A percentile compares a stretch with the other conserved stretches of the same genome.
These are phyloP conservation scores for Buddleja alternifolia DNA, from an alignment of 257 asterid genomes.

Conservation along the genomic window DNA sequence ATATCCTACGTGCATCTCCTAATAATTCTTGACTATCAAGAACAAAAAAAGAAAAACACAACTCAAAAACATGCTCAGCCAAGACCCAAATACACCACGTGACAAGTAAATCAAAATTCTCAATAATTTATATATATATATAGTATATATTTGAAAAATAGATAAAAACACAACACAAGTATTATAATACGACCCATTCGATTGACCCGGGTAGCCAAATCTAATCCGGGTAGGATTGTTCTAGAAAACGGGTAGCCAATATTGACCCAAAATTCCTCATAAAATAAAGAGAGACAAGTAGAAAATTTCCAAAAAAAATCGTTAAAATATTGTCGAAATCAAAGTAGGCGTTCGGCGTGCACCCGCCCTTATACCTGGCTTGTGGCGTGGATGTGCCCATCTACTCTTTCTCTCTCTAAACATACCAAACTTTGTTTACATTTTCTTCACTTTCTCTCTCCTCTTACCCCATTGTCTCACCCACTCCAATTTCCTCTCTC, in stretches of 20 bases:
- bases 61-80: too few species aligned
- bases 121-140: too few species aligned
- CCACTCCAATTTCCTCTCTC: conserved; percentile 30
- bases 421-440: conserved; percentile 7
- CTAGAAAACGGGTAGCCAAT: conserved; percentile 2
- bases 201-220: too few species aligned
- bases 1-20: too few species aligned
- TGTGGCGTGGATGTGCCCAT: conserved; percentile 14
- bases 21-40: too few species aligned
- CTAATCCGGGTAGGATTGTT: too few species aligned
- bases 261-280: conserved; percentile 26
- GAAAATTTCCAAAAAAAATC: background rate
- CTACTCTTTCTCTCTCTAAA: background rate
- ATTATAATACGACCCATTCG: too few species aligned
- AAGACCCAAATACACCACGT: too few species aligned
- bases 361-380: background rate
- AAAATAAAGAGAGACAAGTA: background rate
- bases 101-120: too few species aligned
- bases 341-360: conserved; percentile 17
- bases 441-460: background rate
- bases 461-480: conserved; percentile 6
- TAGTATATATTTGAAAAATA: too few species aligned
- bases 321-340: background rate
- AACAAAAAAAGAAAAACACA: too few species aligned
- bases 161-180: too few species aligned